A percentile compares a stretch with the other conserved stretches of the same genome.
Evolutionary conservation across 1,284 basidiomycete species (phyloP).

Genomic region (Bjerkandera adusta): DNA sequence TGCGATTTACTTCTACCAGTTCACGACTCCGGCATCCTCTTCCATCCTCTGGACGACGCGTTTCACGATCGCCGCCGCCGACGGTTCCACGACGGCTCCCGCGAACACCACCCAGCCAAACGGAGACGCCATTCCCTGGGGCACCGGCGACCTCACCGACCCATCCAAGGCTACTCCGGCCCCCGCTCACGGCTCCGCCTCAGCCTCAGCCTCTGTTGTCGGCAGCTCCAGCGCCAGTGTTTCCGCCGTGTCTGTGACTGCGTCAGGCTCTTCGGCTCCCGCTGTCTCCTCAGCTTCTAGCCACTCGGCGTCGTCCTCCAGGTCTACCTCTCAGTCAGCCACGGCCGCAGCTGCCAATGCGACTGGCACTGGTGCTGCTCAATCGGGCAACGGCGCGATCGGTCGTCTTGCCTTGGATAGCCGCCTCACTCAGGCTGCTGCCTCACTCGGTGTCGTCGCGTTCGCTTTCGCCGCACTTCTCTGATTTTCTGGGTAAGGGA

Average conservation of each 20-base stretch:
- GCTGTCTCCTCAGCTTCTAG: constrained; percentile 2
- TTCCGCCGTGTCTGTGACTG: constrained; percentile 4
- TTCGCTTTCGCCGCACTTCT: constrained; percentile 9
- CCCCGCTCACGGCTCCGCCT: constrained; percentile 24
- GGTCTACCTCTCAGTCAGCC: neutral
- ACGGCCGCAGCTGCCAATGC: constrained; percentile 3
- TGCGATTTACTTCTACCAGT: constrained; percentile 81
- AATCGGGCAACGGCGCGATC: constrained; percentile 9
- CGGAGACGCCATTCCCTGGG: constrained; percentile 63
- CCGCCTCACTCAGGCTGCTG: constrained; percentile 5
- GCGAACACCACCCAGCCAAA: constrained; percentile 53
- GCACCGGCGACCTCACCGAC: constrained; percentile 59
- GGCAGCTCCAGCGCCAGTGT: neutral
- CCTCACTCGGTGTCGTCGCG: constrained; percentile 8
- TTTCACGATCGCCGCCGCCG: constrained; percentile 68
- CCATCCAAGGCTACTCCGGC: constrained; percentile 28
- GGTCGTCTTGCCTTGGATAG: constrained; percentile 1
- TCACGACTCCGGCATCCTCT: constrained; percentile 42
- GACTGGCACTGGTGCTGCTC: constrained; percentile 5
- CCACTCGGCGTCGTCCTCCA: neutral
- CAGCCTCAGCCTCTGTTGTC: constrained; percentile 1
- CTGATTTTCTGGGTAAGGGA: constrained; percentile 3
- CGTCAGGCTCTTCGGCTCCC: neutral
- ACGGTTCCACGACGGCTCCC: constrained; percentile 49
- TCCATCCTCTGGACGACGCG: constrained; percentile 74